A percentile compares a stretch with the other conserved stretches of the same genome.
These are phyloP conservation scores for Escovopsis sp. DNA, from an alignment of 2,329 filamentous ascomycete genomes.

Conservation along the genomic window DNA sequence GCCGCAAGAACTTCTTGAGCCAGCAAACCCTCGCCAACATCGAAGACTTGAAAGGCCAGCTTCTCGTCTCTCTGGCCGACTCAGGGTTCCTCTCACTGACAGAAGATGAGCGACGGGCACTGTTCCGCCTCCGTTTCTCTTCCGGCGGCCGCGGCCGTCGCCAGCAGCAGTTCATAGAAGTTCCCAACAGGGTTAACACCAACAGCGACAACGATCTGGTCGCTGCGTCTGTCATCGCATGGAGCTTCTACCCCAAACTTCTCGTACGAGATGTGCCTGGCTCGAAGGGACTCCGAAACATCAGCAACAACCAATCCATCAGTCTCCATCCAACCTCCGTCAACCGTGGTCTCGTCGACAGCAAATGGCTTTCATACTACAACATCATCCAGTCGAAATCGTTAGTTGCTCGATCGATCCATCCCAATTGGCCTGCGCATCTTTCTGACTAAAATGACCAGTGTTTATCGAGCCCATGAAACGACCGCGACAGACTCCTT, in stretches of 20 bases:
- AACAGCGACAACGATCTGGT: constrained; percentile 72
- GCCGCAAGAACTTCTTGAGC: constrained; percentile 85
- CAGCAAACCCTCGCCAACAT: constrained; percentile 82
- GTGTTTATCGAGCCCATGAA: constrained; percentile 79
- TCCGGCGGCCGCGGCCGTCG: constrained; percentile 35
- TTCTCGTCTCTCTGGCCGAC: constrained; percentile 72
- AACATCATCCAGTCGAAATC: constrained; percentile 90
- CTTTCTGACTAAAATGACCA: constrained; percentile 19
- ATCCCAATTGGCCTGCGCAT: not conserved
- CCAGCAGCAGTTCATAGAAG: constrained; percentile 64
- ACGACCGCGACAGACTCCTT: constrained; percentile 71
- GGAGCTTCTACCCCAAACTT: constrained; percentile 92
- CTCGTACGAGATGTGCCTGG: constrained; percentile 58
- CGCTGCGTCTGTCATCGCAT: constrained; percentile 70
- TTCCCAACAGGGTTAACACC: constrained; percentile 59
- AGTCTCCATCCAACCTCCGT: constrained; percentile 79
- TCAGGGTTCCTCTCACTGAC: constrained; percentile 69
- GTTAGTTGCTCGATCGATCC: constrained; percentile 27
- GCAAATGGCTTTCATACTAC: constrained; percentile 86
- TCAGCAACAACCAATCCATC: constrained; percentile 84
- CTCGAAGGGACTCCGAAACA: constrained; percentile 72
- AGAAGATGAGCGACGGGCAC: constrained; percentile 51
- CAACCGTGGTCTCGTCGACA: constrained; percentile 55
- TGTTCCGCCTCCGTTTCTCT: constrained; percentile 55
- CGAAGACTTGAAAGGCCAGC: constrained; percentile 87